These are phyloP conservation scores for Tulasnella sp. DNA, from an alignment of 768 basidiomycete genomes.

Conservation along the genomic window DNA sequence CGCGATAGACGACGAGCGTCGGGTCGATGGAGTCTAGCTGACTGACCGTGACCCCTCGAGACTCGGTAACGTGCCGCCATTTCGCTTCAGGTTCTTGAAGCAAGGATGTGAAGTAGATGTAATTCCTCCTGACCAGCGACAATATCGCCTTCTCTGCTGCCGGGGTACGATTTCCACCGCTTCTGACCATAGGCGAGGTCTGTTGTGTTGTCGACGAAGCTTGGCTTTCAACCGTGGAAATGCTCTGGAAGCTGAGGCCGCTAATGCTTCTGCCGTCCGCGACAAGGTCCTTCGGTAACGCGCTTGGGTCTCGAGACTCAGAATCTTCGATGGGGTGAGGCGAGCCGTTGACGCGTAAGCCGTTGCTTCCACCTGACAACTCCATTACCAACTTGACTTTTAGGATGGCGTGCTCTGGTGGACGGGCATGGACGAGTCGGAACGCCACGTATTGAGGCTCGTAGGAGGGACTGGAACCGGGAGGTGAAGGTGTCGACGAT, in stretches of 20 bases:
- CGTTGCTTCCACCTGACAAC: constrained; percentile 69
- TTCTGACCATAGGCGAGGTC: not conserved
- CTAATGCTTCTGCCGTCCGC: constrained; percentile 71
- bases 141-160: constrained; percentile 82
- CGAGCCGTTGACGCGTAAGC: constrained; percentile 85
- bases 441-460: constrained; percentile 58
- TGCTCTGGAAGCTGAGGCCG: constrained; percentile 67
- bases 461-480: constrained; percentile 41
- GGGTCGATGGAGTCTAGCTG: constrained; percentile 97
- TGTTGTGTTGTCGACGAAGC: not conserved
- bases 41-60: constrained; percentile 88
- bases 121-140: constrained; percentile 85
- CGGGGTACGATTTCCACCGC: constrained; percentile 51
- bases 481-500: constrained; percentile 53
- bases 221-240: constrained; percentile 3
- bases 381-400: constrained; percentile 83
- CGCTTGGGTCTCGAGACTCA: constrained; percentile 69
- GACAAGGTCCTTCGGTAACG: constrained; percentile 64
- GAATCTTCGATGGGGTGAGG: constrained; percentile 64
- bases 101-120: constrained; percentile 97
- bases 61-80: constrained; percentile 83
- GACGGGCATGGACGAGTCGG: constrained; percentile 69
- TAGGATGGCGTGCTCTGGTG: constrained; percentile 74
- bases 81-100: constrained; percentile 98
- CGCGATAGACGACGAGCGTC: constrained; percentile 92